Evolutionary conservation across 106 monocot genomes (phyloP), one percentile per base, ranked within the genome.

Genomic region (Gastrodia elata): DNA sequence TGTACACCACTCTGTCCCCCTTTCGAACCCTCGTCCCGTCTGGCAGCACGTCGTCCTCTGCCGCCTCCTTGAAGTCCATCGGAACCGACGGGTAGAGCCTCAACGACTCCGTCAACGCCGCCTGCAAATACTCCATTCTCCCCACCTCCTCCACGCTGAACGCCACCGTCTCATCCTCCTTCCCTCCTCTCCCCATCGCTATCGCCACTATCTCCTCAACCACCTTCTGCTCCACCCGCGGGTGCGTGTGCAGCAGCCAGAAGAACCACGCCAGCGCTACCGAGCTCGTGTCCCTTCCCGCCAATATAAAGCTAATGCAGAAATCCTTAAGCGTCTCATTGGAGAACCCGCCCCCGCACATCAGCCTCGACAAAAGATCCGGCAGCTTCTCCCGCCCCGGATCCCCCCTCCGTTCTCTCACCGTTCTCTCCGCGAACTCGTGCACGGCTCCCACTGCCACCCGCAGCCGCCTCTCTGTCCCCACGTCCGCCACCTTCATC

Each of bases 191-290:
- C 5, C n/a, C 18, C 18, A 41, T 42, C 42, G 83, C 15, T 38
- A 84, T 82, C 3, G 14, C 36, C 11, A 56, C 27, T 67, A 96
- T 74, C 69, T 96, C 92, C 15, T 71, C 71, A 18, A 92, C 74
- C 70, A 96, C 86, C 18, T 14, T 74, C 14, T 13, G 0, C 73
- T 96, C 92, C 13, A 92, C 92, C 0, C 42, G 43, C 0, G 84
- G 96, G 73, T 92, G 82, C 0, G 32, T 38, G 30, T 84, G 73
- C 22, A 96, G 80, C 14, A 96, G 83, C 96, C 96, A 96, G 80
- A 96, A 96, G 82, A 96, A 96, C 96, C 96, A 96, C 0, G 84
- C 74, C 13, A 96, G 86, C 7, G 89, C 96, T 2, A 96, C 90
- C 11, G 96, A 96, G 84, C 96, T 96, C 8, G 96, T 96, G 84